These are phyloP conservation scores for Ochetophila trinervis DNA, from an alignment of 306 rosid genomes.

Conservation along the genomic window DNA sequence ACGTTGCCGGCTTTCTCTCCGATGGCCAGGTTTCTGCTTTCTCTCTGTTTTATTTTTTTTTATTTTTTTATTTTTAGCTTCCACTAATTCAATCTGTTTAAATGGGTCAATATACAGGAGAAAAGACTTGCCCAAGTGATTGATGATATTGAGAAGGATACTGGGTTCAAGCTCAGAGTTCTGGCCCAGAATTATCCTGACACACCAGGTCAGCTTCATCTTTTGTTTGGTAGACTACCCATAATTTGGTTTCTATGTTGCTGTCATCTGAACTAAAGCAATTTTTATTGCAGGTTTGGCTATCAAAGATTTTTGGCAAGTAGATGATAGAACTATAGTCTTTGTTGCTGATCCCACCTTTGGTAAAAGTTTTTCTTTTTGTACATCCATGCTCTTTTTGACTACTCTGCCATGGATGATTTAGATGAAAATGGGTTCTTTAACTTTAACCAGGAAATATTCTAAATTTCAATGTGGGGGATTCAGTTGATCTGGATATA, in stretches of 20 bases:
- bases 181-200: conserved; percentile 94
- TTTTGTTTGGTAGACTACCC: neutral
- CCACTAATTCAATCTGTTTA: neutral
- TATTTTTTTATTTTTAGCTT: neutral
- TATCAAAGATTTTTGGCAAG: conserved; percentile 86
- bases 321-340: conserved; percentile 93
- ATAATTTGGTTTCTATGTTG: neutral
- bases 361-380: conserved; percentile 43
- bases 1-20: conserved; percentile 96
- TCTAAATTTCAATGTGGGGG: conserved; percentile 91
- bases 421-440: neutral
- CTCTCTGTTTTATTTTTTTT: neutral
- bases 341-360: conserved; percentile 99
- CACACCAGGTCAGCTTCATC: conserved; percentile 61
- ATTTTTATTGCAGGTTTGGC: conserved; percentile 65
- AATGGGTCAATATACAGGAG: conserved; percentile 49
- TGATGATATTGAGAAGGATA: conserved; percentile 60
- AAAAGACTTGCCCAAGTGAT: conserved; percentile 71
- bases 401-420: conserved; percentile 13
- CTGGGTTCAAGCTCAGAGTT: conserved; percentile 86
- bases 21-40: conserved; percentile 68
- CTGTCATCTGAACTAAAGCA: neutral
- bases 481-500: conserved; percentile 73
- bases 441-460: conserved; percentile 74
- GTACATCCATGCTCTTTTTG: neutral